Evolutionary conservation across 2,329 filamentous ascomycete genomes (phyloP).

Genomic region (Volutella citrinella): DNA sequence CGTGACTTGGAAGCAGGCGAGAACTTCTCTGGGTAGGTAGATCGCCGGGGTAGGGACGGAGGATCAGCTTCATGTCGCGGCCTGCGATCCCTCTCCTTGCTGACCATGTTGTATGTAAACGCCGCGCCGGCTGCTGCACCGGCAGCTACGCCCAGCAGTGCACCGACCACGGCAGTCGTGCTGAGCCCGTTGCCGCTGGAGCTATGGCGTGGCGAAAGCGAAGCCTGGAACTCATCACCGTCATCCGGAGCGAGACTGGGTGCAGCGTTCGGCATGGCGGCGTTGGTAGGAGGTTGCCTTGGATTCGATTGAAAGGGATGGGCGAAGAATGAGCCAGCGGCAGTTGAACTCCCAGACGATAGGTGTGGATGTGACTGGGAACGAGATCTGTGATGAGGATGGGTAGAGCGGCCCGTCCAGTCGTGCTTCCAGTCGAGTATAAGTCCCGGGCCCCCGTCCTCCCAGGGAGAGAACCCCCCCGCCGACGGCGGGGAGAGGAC

Average conservation of each 20-base stretch:
- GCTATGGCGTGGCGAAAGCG: slow-evolving; percentile 31
- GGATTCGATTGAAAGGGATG: slow-evolving; percentile 15
- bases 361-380: slow-evolving; percentile 22
- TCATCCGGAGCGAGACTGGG: slow-evolving; percentile 15
- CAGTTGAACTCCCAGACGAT: slow-evolving; percentile 18
- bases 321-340: slow-evolving; percentile 15
- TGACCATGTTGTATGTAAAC: slow-evolving; percentile 67
- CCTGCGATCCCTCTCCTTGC: slow-evolving; percentile 40
- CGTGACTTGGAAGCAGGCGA: slow-evolving; percentile 24
- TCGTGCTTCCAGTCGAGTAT: slow-evolving; percentile 51
- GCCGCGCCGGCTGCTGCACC: slow-evolving; percentile 57
- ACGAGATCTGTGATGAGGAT: slow-evolving; percentile 13
- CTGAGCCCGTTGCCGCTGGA: slow-evolving; percentile 42
- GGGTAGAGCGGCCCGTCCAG: slow-evolving; percentile 27
- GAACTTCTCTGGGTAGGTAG: slow-evolving; percentile 45
- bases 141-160: slow-evolving; percentile 74
- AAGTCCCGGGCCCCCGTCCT: slow-evolving; percentile 36
- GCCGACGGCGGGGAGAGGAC: slow-evolving; percentile 48
- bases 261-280: slow-evolving; percentile 22
- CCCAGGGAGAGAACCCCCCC: slow-evolving; percentile 5
- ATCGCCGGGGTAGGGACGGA: slow-evolving; percentile 39
- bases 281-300: slow-evolving; percentile 14
- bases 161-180: slow-evolving; percentile 67
- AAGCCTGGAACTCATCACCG: slow-evolving; percentile 13
- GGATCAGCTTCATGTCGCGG: slow-evolving; percentile 40